Evolutionary conservation across 2,329 filamentous ascomycete genomes (phyloP), one percentile per base, ranked within the genome.

Genomic region (Mollisia scopiformis): DNA sequence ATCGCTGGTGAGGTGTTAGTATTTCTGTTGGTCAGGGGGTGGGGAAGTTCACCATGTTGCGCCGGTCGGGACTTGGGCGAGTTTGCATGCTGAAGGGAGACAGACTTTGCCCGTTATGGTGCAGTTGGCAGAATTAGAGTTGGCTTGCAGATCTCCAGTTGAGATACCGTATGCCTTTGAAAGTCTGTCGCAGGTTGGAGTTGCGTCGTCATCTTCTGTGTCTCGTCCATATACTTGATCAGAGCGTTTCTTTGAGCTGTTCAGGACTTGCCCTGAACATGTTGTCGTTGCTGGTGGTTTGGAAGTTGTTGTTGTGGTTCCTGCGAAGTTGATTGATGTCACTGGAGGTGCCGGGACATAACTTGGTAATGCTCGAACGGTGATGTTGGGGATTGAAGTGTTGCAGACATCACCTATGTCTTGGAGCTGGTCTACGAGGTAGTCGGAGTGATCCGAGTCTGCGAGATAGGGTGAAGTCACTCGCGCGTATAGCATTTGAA

Each of bases 391-490:
- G 28, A 62, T 50, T 3, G 56, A 50, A 3, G 51, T 51, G 6
- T 47, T 60, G 54, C 68, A 70, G 5, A 70, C 62, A 43, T 69
- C 63, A 13, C 53, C 56, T 10, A 70, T 70, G 47, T 70, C 68
- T 53, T 68, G 61, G 37, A 62, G 66, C 35, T 70, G 62, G 6
- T 33, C 62, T 8, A 68, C 58, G 1, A 70, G 54, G 33, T 65
- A 68, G 25, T 70, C 68, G 8, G 67, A 70, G n/a, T 64, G 59
- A 46, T 70, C 68, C 19, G 50, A 49, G 31, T 70, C 68, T 13
- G 67, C 66, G 1, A 70, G 50, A 35, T 56, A 69, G 19, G 55
- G 53, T 6, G 67, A 69, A 21, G 58, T 57, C 14, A 67, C 35
- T 37, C 68, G 50, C 30, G 54, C 53, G 50, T 66, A 59, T 6